Evolutionary conservation across 371 early-diverging fungal genomes (phyloP), one percentile per base, ranked within the genome.

Genomic region (Saksenaea vasiformis): DNA sequence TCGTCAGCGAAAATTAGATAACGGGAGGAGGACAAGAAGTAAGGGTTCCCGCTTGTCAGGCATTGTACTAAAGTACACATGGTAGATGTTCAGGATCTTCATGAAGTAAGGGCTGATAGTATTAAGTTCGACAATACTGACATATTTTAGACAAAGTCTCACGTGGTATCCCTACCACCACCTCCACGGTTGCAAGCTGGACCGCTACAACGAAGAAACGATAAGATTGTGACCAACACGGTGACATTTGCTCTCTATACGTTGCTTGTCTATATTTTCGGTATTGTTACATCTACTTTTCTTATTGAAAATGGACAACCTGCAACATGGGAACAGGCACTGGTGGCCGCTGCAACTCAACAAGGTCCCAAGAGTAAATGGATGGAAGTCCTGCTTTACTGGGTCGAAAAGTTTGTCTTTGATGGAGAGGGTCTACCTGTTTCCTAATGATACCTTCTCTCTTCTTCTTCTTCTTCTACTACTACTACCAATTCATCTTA

Each of bases 201-300:
- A 43, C 31, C 58, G 28, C 28, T 63, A 17, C 24, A 43, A 17
- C 67, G 44, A 58, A 62, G 65, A 14, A 76, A 79, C 51, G 78
- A 82, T 37, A 68, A 73, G 19, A 69, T 80, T 5, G 74, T 84
- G 5, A 80, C 77, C 41, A 79, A 76, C 54, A 84, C 84, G 0
- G 77, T 80, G 1, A 84, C 84, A 9, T 84, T 84, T 71, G 84
- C 82, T 9, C 57, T 84, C 11, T 84, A 84, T 62, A 84, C 84
- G 14, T 69, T 84, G 11, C 60, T 82, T 17, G 75, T 84, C 19
- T 84, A 84, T 70, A 74, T 82, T 56, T 84, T 84, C 66, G 84
- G 84, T 51, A 84, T 84, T 56, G 78, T 84, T 43, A 84, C 84
- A 8, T 82, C 82, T 31, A 80, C 82, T 0, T 84, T 84, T 58